Conservation (phyloP, 2,329 filamentous ascomycete species). For the Aspergillus amoenus region DNA sequence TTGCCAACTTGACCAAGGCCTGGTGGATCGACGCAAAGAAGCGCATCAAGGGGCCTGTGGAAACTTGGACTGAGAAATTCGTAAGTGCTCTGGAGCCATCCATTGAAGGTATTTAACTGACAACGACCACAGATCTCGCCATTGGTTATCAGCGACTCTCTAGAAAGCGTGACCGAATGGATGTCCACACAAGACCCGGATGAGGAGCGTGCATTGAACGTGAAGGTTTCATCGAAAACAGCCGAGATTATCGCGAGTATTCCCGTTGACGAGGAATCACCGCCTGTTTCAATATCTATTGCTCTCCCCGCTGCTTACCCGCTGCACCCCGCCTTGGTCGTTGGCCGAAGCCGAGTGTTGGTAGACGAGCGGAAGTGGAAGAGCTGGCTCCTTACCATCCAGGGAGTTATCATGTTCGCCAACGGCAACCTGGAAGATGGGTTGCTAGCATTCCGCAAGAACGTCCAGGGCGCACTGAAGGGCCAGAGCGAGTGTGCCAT, state of each 20-base stretch:
- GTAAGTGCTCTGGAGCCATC: slow-evolving; percentile 60
- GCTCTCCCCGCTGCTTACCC: slow-evolving; percentile 79
- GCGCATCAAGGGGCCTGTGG: slow-evolving; percentile 74
- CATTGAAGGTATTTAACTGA: slow-evolving; percentile 10
- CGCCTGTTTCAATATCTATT: slow-evolving; percentile 79
- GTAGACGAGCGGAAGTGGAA: slow-evolving; percentile 92
- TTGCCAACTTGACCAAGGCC: slow-evolving; percentile 73
- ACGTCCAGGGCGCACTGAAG: slow-evolving; percentile 83
- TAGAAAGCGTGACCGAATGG: slow-evolving; percentile 43
- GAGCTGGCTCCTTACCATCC: slow-evolving; percentile 81
- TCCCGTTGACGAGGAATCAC: slow-evolving; percentile 81
- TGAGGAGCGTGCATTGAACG: slow-evolving; percentile 53
- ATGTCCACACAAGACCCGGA: slow-evolving; percentile 46
- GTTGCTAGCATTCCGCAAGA: slow-evolving; percentile 78
- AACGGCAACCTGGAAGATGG: slow-evolving; percentile 88
- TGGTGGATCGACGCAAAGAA: slow-evolving; percentile 85
- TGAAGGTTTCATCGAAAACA: slow-evolving; percentile 71
- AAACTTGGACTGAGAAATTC: slow-evolving; percentile 80
- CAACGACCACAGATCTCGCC: slow-evolving; percentile 39
- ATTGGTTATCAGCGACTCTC: slow-evolving; percentile 40
- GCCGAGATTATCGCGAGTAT: slow-evolving; percentile 82
- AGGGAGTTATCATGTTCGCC: slow-evolving; percentile 90
- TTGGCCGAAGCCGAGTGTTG: slow-evolving; percentile 77
- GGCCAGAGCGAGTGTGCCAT: slow-evolving; percentile 95
- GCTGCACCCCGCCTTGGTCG: slow-evolving; percentile 72